These are phyloP conservation scores for Ustilaginoidea virens DNA, from an alignment of 2,329 filamentous ascomycete genomes.

Conservation along the genomic window DNA sequence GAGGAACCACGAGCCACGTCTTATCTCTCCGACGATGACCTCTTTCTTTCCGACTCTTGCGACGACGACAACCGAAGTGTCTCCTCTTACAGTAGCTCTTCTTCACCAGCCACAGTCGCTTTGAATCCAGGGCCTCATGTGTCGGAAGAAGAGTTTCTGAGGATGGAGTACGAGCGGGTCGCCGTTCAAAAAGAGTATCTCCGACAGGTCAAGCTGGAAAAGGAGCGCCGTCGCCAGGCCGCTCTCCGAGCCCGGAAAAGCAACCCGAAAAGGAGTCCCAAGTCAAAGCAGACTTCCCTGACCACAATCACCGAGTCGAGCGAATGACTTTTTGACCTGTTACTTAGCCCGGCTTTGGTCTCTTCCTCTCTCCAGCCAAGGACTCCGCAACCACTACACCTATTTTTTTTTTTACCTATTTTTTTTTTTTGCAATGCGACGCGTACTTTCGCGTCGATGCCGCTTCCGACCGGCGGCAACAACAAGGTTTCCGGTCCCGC, in stretches of 20 bases:
- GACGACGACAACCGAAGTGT: constrained; percentile 35
- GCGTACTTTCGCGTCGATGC: too few relatives aligned
- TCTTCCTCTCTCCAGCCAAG: too few relatives aligned
- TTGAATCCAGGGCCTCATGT: constrained; percentile 19
- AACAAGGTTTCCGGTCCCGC: too few relatives aligned
- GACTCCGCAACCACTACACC: too few relatives aligned
- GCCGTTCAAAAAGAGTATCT: constrained; percentile 37
- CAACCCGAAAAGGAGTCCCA: constrained; percentile 33
- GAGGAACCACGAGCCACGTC: constrained; percentile 33
- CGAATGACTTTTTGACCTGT: constrained; percentile 7
- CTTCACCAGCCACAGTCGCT: constrained; percentile 14
- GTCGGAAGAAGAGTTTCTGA: constrained; percentile 31
- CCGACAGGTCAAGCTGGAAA: constrained; percentile 34
- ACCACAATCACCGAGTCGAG: constrained; percentile 36
- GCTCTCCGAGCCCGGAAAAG: constrained; percentile 18
- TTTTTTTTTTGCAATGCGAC: too few relatives aligned
- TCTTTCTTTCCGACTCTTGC: constrained; percentile 35
- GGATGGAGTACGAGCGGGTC: constrained; percentile 34
- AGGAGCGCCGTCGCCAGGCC: constrained; percentile 34
- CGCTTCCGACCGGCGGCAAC: too few relatives aligned
- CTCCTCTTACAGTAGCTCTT: constrained; percentile 27
- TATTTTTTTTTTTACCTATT: too few relatives aligned
- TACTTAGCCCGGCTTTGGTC: too few relatives aligned
- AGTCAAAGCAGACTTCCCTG: constrained; percentile 33
- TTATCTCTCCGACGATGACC: constrained; percentile 48